Percentiles rank a stretch among this genome's conserved stretches.
These are phyloP conservation scores for Cutaneotrichosporon cutaneum DNA, from an alignment of 1,284 basidiomycete genomes.

Conservation along the genomic window DNA sequence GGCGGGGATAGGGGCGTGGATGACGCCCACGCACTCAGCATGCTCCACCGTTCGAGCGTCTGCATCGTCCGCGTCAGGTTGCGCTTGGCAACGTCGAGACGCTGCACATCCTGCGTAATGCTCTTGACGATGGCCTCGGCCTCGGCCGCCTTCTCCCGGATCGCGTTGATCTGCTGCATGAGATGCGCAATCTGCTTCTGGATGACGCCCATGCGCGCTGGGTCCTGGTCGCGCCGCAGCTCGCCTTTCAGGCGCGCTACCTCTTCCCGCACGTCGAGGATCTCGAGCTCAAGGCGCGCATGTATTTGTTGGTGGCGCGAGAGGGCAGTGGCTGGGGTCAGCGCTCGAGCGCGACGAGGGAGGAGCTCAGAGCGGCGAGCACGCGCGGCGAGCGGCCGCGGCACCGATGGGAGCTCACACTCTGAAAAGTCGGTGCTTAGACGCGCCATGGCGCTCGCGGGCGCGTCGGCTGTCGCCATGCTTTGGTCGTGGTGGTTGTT, in stretches of 20 bases:
- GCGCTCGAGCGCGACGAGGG: not conserved
- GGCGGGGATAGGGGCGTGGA: not conserved
- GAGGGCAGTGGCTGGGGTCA: conserved; percentile 35
- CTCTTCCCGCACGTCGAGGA: conserved; percentile 57
- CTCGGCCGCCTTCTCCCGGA: conserved; percentile 91
- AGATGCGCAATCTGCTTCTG: conserved; percentile 95
- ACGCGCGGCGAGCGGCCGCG: not conserved
- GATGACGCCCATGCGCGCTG: conserved; percentile 77
- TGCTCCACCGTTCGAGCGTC: conserved; percentile 83
- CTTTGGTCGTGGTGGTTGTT: not conserved
- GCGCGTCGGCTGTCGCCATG: conserved; percentile 3
- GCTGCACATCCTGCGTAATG: conserved; percentile 95
- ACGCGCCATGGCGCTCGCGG: conserved; percentile 20
- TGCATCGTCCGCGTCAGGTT: conserved; percentile 89
- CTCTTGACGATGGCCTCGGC: conserved; percentile 92
- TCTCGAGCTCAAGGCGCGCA: conserved; percentile 46
- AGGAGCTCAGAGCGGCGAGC: not conserved
- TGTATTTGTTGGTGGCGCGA: conserved; percentile 43
- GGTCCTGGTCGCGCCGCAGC: conserved; percentile 73
- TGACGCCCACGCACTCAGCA: conserved; percentile 69
- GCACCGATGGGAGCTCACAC: conserved; percentile 16
- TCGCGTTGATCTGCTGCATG: conserved; percentile 86
- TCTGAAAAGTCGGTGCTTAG: conserved; percentile 22
- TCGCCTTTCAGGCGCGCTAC: conserved; percentile 67
- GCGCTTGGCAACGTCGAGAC: conserved; percentile 89